Base-by-base conservation (phyloP, 2,329 filamentous ascomycete species). In the Cladosporium sp. region DNA sequence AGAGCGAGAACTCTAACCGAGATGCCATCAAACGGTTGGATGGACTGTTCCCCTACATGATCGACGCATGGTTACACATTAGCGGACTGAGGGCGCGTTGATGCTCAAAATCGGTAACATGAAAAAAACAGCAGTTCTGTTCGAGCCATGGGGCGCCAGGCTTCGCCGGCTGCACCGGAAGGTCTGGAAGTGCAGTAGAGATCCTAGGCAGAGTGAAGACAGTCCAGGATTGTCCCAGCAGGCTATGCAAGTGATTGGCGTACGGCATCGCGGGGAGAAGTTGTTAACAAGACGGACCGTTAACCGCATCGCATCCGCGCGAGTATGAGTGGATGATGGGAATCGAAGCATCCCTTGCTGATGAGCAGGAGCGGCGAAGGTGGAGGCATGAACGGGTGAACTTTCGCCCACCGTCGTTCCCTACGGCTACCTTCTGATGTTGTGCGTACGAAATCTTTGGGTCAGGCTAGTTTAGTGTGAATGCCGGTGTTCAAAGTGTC, bases 91-190 rank as follows among this genome's bases (percentile, higher is more conserved):
- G 31, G 35, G 31, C 44, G 55, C 49, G 31, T 11, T 31, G 46
- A n/a, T 16, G 26, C 8, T 46, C 18, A 49, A 56, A 55, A 29
- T 57, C 61, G 61, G 61, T 53, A 63, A 63, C 50, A 63, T 63
- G 61, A 50, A 10, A 40, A 40, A 63, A 55, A 33, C 46, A 33
- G 29, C 33, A 40, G 35, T 63, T 28, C 49, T 35, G 49, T 29
- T 55, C 33, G 35, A 63, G 61, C 61, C 33, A 44, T n/a, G 49
- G 21, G 61, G 60, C 60, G 60, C 44, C n/a, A 11, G 31, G 28
- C 59, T 37, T 59, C 23, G n/a, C 21, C 55, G 55, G 33, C 18
- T 40, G 21, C 33, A 21, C 14, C 53, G 53, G 56, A 16, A n/a
- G 26, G 33, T 35, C 23, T 16, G 37, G 12, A 31, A 37, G 40